Evolutionary conservation across 2,329 filamentous ascomycete genomes (phyloP).

Genomic region (Penicillium sp.): DNA sequence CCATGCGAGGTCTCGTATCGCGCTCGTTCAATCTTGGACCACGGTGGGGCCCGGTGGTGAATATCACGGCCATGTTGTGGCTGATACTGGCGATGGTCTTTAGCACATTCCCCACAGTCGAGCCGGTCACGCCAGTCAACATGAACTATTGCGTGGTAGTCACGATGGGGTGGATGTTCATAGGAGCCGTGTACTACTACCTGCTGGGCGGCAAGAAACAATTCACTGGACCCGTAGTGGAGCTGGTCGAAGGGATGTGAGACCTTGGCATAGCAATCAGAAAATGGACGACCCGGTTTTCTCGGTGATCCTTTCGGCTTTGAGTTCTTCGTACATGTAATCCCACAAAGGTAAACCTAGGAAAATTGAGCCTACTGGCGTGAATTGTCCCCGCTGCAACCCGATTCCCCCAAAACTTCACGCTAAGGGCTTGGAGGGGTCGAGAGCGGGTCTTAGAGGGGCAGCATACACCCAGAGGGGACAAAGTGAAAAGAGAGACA

Average conservation of each 20-base stretch:
- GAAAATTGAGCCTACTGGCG: background rate
- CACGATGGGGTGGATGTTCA: constrained; percentile 21
- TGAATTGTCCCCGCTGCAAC: background rate
- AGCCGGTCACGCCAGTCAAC: constrained; percentile 22
- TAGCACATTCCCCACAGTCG: constrained; percentile 25
- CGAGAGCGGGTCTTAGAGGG: constrained; percentile 1
- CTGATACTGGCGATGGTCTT: constrained; percentile 24
- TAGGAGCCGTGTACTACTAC: constrained; percentile 24
- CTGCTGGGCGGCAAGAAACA: constrained; percentile 16
- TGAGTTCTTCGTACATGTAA: background rate
- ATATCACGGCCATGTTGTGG: constrained; percentile 19
- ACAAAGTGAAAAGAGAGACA: background rate
- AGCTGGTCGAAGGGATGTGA: constrained; percentile 18
- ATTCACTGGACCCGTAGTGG: constrained; percentile 21
- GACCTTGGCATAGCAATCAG: background rate
- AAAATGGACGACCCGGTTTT: background rate
- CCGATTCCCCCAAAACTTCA: constrained; percentile 7
- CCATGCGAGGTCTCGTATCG: constrained; percentile 9
- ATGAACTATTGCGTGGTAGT: constrained; percentile 28
- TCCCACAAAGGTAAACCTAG: background rate
- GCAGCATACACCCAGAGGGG: background rate
- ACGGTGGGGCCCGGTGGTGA: constrained; percentile 19
- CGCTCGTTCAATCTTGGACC: constrained; percentile 17
- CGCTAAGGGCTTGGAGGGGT: background rate
- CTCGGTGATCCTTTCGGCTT: background rate